Base-by-base conservation (phyloP, 2,329 filamentous ascomycete species). In the Pseudomassariella vexata region DNA sequence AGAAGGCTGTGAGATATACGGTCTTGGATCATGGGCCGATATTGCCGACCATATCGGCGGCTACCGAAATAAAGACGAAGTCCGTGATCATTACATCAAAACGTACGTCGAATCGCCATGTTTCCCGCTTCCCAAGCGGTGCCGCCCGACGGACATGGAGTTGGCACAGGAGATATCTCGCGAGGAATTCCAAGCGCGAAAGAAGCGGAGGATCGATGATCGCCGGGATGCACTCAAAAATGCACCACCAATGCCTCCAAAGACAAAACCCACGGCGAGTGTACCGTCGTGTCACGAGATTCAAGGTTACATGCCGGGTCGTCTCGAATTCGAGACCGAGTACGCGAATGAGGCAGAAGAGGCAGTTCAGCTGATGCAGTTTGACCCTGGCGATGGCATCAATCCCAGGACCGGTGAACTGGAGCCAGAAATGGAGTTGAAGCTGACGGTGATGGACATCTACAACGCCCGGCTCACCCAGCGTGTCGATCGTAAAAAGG, bases 331-430 rank as follows among this genome's bases (percentile, higher is more conserved):
- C 43, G 92, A 98, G 67, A 95, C 86, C 0, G 92, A 98, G 50
- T 92, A 95, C 54, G 85, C 90, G 51, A 98, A 98, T 50, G 92
- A 98, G 50, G 92, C 92, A 1, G 92, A 98, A 63, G 94, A 96
- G 61, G 90, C 90, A 0, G 92, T 98, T 3, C 92, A 98, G 56
- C 81, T 94, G 42, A 96, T 98, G 89, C 85, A 94, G 42, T 98
- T 98, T 50, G 90, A 96, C 36, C 90, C 92, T 0, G 92, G 92
- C 17, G 90, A 95, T 60, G 92, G 92, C 36, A 70, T 94, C 45
- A 94, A 95, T 50, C 80, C 84, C 1, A n/a, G 50, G 28, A 95
- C 88, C 0, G 84, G 85, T 39, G 82, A 94, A 52, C 68, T 94
- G 36, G 92, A 98, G 48, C 88, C 92, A 1, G 92, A 98, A 58